Evolutionary conservation across 1,284 basidiomycete species (phyloP).

Genomic region (Ceratorhiza oryzae-sativae): DNA sequence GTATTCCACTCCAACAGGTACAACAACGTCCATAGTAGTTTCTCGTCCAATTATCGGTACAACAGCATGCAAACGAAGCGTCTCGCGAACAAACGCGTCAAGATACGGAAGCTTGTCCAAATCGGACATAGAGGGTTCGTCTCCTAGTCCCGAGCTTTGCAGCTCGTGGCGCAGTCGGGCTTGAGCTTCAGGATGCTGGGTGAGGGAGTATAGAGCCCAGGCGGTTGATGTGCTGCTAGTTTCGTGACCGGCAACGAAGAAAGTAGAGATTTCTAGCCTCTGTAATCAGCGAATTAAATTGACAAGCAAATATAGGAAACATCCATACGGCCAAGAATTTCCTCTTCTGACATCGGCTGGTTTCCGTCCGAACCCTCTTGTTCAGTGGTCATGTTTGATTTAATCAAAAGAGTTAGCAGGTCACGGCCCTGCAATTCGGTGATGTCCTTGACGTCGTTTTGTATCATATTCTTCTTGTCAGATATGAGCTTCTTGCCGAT

Average conservation of each 20-base stretch:
- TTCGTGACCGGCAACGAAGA: conserved; percentile 65
- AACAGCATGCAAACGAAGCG: conserved; percentile 46
- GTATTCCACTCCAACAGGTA: conserved; percentile 52
- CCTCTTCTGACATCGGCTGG: conserved; percentile 71
- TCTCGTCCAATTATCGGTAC: conserved; percentile 44
- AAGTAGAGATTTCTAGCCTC: conserved; percentile 41
- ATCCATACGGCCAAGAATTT: conserved; percentile 73
- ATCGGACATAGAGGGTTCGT: conserved; percentile 55
- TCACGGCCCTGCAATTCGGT: conserved; percentile 49
- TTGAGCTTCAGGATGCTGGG: conserved; percentile 64
- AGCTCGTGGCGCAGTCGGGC: conserved; percentile 74
- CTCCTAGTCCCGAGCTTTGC: conserved; percentile 50
- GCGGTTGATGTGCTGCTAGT: conserved; percentile 65
- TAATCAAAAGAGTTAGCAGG: conserved; percentile 63
- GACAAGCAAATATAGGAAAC: neutral
- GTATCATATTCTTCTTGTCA: conserved; percentile 49
- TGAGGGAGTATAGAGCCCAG: conserved; percentile 70
- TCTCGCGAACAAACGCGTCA: conserved; percentile 52
- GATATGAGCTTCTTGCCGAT: conserved; percentile 39
- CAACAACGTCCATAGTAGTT: conserved; percentile 46
- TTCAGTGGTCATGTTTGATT: conserved; percentile 69
- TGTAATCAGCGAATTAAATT: neutral
- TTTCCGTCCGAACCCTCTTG: conserved; percentile 54
- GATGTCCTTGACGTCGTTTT: conserved; percentile 46
- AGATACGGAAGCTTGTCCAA: conserved; percentile 51